Evolutionary conservation across 495 filamentous ascomycete species (phyloP), one percentile per base, ranked within the genome.

Genomic region (Aspergillus sclerotioniger): DNA sequence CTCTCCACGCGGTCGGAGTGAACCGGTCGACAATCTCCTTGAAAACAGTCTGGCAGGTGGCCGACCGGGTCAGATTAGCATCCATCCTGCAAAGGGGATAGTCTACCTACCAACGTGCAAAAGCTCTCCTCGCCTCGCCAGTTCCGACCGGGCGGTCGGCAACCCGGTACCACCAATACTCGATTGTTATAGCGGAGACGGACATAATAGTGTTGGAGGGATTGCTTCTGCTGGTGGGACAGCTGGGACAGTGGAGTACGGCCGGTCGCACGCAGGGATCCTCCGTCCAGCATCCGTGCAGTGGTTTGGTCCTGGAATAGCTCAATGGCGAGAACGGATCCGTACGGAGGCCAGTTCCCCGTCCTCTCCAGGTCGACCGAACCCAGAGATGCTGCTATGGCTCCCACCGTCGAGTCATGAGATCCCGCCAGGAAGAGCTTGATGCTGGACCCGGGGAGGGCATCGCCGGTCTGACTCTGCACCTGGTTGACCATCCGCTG

Each of bases 151-250:
- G 31, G 31, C 13, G 15, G 12, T 41, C 35, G 33, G 19, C 51
- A 53, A n/a, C 35, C 51, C 15, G 51, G 51, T 10, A 43, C 35
- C 35, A 53, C 51, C 51, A 53, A 33, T 20, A 33, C 19, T 33
- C 41, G 33, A 13, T 25, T 21, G 28, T 53, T 53, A n/a, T 53
- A 41, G 10, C 35, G 35, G 8, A 53, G 37, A 6, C 51, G 33
- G 16, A 28, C 17, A 53, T 53, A 53, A 37, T 53, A 7, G 8
- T 8, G n/a, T n/a, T n/a, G 25, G 10, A 53, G 21, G 32, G 33
- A 20, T 19, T 35, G 17, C 25, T 53, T 41, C 35, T 53, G 33
- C n/a, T 37, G 33, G 7, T 8, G 16, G 2, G 31, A 53, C 17
- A 53, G 51, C 33, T 32, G 16, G 3, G 31, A 37, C 1, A 8